Evolutionary conservation across 2,329 filamentous ascomycete species (phyloP), one percentile per base, ranked within the genome.

Genomic region (Colletotrichum lini): DNA sequence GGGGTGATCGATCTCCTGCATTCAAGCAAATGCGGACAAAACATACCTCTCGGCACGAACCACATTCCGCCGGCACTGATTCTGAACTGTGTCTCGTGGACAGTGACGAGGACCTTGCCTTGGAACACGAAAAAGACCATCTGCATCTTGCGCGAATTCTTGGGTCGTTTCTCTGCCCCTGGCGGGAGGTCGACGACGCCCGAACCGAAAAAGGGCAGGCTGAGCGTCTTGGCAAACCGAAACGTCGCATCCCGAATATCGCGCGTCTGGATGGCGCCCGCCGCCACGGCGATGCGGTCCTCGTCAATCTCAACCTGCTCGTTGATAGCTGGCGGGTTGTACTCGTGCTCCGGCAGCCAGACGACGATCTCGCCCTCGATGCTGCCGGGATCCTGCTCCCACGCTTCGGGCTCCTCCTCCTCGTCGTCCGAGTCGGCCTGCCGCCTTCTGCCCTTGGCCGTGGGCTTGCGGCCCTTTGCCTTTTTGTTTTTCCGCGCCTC

Each of bases 141-240:
- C 79, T 98, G 95, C 94, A 98, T 98, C 84, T 93, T 95, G 73
- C 96, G 89, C 45, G 93, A 93, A 82, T 98, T 98, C 87, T 98
- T 98, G 59, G 92, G 90, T 75, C 92, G 90, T 85, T 99, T 99
- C 78, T 93, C 90, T 42, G 93, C 91, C 2, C 93, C 92, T 0
- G 94, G 92, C 7, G 94, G 94, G 61, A 99, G 84, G 77, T 98
- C 96, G 47, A 99, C 93, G 63, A 98, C 89, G 18, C 96, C 96
- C 12, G 93, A 92, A 44, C 95, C 95, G 80, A 98, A 94, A 81
- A 98, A 98, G 0, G 93, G 91, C 72, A 93, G 86, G 38, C 91
- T 94, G 68, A 97, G 88, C 72, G 96, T 93, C 84, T 98, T 98
- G 44, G 94, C 93, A 79, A 97, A 98, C 67, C 90, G 89, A 86